Conservation (phyloP, 257 asterid species). For the Dorcoceras hygrometricum region DNA sequence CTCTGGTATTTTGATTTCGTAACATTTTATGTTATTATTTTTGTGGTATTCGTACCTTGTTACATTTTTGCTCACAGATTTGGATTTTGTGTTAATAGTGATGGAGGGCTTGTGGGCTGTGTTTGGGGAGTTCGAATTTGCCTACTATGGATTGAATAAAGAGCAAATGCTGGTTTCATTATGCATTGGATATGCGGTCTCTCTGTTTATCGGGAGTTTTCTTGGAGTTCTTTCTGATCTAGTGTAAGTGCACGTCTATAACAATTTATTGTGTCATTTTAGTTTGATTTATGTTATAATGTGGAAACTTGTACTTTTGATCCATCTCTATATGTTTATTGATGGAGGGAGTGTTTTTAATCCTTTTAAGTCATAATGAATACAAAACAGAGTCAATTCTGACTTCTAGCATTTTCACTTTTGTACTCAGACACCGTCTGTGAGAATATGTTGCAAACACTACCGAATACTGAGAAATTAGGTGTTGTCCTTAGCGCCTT, state of each 20-base stretch:
- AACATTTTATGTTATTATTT: neutral
- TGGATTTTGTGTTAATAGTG: slow-evolving; percentile 33
- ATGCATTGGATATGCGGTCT: neutral
- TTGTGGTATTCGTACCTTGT: slow-evolving; percentile 9
- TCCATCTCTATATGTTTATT: neutral
- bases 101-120: slow-evolving; percentile 74
- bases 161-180: slow-evolving; percentile 50
- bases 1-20: slow-evolving; percentile 49
- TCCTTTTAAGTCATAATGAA: too few species aligned
- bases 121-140: slow-evolving; percentile 81
- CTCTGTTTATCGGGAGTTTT: neutral
- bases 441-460: too few species aligned
- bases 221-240: slow-evolving; percentile 22
- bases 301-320: slow-evolving; percentile 8
- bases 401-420: too few species aligned
- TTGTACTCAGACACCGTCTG: too few species aligned
- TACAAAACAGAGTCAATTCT: too few species aligned
- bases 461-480: too few species aligned
- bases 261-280: slow-evolving; percentile 7
- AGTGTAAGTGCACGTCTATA: slow-evolving; percentile 48
- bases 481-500: neutral
- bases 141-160: slow-evolving; percentile 55
- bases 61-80: slow-evolving; percentile 15
- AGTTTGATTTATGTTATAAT: neutral
- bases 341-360: too few species aligned